Percentiles rank a stretch among this genome's conserved stretches.
Evolutionary conservation across 2,329 filamentous ascomycete species (phyloP).

Genomic region (Ambrosiella beaveri): DNA sequence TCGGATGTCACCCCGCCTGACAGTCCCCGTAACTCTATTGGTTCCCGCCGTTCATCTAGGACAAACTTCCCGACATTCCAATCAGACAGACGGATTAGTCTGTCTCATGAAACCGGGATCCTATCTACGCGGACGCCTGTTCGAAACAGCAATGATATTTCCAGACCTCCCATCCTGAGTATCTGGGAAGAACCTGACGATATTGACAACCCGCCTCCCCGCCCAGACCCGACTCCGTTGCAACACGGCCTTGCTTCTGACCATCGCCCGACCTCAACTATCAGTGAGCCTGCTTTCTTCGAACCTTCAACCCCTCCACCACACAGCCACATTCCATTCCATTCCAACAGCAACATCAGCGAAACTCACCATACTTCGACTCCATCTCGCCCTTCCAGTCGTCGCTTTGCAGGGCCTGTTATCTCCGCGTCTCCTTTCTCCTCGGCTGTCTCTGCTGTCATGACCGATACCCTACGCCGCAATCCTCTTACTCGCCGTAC

Average conservation of each 20-base stretch:
- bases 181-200: constrained; percentile 1
- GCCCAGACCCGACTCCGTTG: constrained; percentile 3
- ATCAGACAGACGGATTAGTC: constrained; percentile 21
- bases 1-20: constrained; percentile 11
- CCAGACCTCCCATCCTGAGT: neutral
- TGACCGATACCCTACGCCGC: constrained; percentile 36
- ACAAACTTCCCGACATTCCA: constrained; percentile 25
- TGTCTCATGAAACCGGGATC: constrained; percentile 22
- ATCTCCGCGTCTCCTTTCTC: constrained; percentile 44
- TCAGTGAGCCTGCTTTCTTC: constrained; percentile 18
- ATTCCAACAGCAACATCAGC: constrained; percentile 14
- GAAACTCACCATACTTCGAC: constrained; percentile 14
- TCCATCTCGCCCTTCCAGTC: constrained; percentile 19
- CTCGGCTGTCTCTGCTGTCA: constrained; percentile 39
- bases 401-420: constrained; percentile 29
- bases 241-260: constrained; percentile 16
- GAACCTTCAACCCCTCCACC: constrained; percentile 10
- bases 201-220: constrained; percentile 20
- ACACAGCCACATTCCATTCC: neutral
- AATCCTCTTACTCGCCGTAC: constrained; percentile 24
- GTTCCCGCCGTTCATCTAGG: constrained; percentile 24
- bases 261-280: constrained; percentile 15
- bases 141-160: neutral
- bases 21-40: constrained; percentile 8
- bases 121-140: constrained; percentile 21